Percentiles rank a stretch among this genome's conserved stretches.
Conservation (phyloP, 805 yeast species). For the Saccharomycopsis guyanensis region DNA sequence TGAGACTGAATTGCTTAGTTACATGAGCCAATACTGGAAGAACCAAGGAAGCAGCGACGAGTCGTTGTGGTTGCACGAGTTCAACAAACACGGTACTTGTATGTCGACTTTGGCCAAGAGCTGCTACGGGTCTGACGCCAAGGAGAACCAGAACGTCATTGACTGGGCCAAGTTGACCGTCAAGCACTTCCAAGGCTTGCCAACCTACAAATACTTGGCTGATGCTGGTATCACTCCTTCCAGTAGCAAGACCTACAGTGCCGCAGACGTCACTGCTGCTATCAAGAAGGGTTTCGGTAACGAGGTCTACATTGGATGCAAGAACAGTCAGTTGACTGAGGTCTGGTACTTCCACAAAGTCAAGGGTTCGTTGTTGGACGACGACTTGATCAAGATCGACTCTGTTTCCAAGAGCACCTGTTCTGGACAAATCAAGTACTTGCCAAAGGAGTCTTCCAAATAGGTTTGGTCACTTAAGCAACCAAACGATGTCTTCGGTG, state of each 20-base stretch:
- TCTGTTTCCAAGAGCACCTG: conserved; percentile 13
- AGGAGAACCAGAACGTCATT: conserved; percentile 23
- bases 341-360: conserved; percentile 76
- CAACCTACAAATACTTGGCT: conserved; percentile 60
- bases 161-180: conserved; percentile 41
- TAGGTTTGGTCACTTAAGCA: neutral
- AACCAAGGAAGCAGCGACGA: conserved; percentile 61
- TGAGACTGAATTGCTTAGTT: conserved; percentile 29
- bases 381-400: conserved; percentile 44
- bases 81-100: conserved; percentile 92
- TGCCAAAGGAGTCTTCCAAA: conserved; percentile 15
- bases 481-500: neutral
- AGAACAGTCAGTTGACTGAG: conserved; percentile 35
- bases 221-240: conserved; percentile 68
- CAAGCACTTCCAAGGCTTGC: conserved; percentile 45
- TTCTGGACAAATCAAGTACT: conserved; percentile 11
- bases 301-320: conserved; percentile 54
- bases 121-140: conserved; percentile 9
- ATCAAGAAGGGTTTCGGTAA: conserved; percentile 43
- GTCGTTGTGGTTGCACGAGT: conserved; percentile 80
- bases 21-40: conserved; percentile 64
- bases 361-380: conserved; percentile 62
- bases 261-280: conserved; percentile 45
- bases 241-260: conserved; percentile 44
- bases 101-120: conserved; percentile 55